Evolutionary conservation across 495 filamentous ascomycete species (phyloP).

Genomic region (Hypoxylon perforatum): DNA sequence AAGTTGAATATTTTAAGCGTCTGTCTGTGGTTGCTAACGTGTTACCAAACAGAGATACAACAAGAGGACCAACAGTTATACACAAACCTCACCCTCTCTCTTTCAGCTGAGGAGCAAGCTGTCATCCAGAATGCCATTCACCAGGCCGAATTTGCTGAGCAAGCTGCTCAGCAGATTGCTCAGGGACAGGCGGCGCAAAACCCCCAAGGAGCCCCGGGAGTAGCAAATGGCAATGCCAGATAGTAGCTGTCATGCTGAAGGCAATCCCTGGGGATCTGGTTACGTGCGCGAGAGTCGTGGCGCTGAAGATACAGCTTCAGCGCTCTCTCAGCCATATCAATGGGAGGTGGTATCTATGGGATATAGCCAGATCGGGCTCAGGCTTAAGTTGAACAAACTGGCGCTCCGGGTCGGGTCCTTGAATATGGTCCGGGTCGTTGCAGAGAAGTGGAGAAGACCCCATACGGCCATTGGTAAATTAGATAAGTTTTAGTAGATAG

Average conservation of each 20-base stretch:
- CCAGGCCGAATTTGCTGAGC: constrained; percentile 72
- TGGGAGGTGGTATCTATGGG: constrained; percentile 3
- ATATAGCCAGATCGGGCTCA: constrained; percentile 17
- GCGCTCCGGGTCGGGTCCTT: constrained; percentile 13
- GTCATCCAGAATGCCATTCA: constrained; percentile 83
- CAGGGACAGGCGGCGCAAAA: constrained; percentile 37
- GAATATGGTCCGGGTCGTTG: constrained; percentile 17
- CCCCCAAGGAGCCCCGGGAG: constrained; percentile 32
- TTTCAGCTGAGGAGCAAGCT: constrained; percentile 82
- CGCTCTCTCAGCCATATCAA: constrained; percentile 12
- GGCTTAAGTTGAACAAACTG: not conserved
- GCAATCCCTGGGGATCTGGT: not conserved
- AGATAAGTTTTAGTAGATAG: constrained; percentile 19
- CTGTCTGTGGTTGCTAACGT: constrained; percentile 37
- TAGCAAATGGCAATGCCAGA: constrained; percentile 44
- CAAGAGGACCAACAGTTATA: constrained; percentile 92
- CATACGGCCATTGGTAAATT: constrained; percentile 5
- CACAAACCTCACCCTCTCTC: constrained; percentile 77
- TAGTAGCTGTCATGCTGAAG: constrained; percentile 23
- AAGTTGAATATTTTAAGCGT: constrained; percentile 52
- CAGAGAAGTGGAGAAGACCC: not conserved
- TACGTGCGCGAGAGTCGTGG: constrained; percentile 1
- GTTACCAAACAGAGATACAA: constrained; percentile 74
- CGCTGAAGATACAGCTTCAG: constrained; percentile 11
- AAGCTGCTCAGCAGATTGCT: constrained; percentile 47